Evolutionary conservation across 2,329 filamentous ascomycete genomes (phyloP), one percentile per base, ranked within the genome.

Genomic region (Gaeumannomyces sp.): DNA sequence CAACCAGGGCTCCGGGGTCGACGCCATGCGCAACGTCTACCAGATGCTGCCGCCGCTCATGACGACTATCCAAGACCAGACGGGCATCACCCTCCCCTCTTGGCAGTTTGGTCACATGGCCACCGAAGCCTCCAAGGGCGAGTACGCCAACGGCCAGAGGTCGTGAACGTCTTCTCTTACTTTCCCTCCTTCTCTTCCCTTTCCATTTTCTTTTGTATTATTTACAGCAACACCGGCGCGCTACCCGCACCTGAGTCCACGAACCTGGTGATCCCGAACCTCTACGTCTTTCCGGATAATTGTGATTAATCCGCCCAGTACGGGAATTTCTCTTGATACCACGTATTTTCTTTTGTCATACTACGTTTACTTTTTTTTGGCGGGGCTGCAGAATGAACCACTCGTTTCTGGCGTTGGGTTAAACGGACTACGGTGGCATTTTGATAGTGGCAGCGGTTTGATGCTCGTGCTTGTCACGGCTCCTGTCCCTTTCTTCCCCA

Each of bases 61-160:
- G 78, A 87, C 84, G 13, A 96, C 92, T 0, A 94, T 96, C 72
- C 89, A 95, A 70, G 92, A 96, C 66, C 92, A 96, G 80, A 96
- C 92, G 0, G 92, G 92, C 0, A 93, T 96, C 71, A 83, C 84
- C 1, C 86, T 93, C 8, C 92, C 92, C 1, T 85, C 85, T 71
- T 96, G 92, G 92, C 85, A 88, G 73, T 87, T 87, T 72, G 85
- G 85, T 0, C 79, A 77, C 57, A 69, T 68, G 56, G 76, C 77
- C 6, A 69, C 68, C 0, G 70, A 77, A 65, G 75, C 75, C 68
- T 66, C 63, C 57, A 66, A 71, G 64, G 64, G 67, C 71, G 65
- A 80, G 71, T 56, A 76, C 72, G 38, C n/a, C n/a, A 50, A 61
- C 33, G 27, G 33, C n/a, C 27, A 53, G 35, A 38, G 8, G 57